Base-by-base conservation (phyloP, 2,329 filamentous ascomycete genomes). In the Neopestalotiopsis sp. region DNA sequence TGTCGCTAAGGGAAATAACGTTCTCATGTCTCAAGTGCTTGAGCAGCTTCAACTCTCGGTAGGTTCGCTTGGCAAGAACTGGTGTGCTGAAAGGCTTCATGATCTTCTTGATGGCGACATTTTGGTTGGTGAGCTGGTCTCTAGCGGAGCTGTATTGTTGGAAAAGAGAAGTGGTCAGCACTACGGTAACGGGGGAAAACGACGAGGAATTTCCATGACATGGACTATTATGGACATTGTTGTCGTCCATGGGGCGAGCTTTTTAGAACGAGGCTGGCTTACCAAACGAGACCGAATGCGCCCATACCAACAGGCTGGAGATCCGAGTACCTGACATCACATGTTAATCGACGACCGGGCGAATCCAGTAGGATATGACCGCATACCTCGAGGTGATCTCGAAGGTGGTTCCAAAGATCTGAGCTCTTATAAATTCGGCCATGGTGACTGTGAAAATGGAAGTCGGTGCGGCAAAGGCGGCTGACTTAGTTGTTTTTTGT, bases 41-140 rank as follows among this genome's bases (percentile, higher is more conserved):
- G 78, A 99, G 86, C 72, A 99, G 89, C 86, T 98, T 99, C 79
- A 99, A 85, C 83, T 99, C 96, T 78, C 96, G 91, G 82, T 99
- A 99, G 74, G 96, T 99, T 79, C 96, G 90, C 87, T 99, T 99
- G 69, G 96, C 96, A 62, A 99, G 88, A 69, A 99, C 96, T 1
- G 96, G 95, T n/a, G 96, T 99, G 87, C 95, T 98, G 84, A 99
- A 99, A 10, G 96, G 96, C 87, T 98, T 99, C 95, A 99, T 98
- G 79, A 99, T 99, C 90, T 99, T 99, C 89, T 99, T 99, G 80
- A 99, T 95, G 69, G 96, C 96, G 71, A 99, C 96, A 83, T 95
- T 94, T 82, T 98, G 95, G 81, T 90, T 93, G 70, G 96, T 98
- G 83, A 99, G 94, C 85, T 98, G 95, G 82, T 99, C 96, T 84